Evolutionary conservation across 2,329 filamentous ascomycete species (phyloP), one percentile per base, ranked within the genome.

Genomic region (Mycogone perniciosa): DNA sequence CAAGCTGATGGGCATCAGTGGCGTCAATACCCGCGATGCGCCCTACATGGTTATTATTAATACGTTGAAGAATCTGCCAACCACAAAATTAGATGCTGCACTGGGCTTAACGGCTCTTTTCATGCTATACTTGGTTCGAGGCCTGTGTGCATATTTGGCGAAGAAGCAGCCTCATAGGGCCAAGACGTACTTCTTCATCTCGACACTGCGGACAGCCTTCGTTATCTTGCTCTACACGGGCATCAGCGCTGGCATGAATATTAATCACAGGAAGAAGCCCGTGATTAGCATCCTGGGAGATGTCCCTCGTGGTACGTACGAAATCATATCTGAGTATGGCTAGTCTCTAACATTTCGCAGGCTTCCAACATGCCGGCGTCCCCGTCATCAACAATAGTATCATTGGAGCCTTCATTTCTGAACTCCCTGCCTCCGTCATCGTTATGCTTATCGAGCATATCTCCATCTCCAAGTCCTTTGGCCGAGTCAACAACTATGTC

Each of bases 401-500:
- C 55, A 77, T 92, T 63, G 72, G 70, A 1, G 69, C 81, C 3
- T 85, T 91, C 57, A 74, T 76, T 2, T 73, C 74, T 30, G 77
- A 93, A 54, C 70, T 91, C 7, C 87, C 88, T 0, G 84, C 84
- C 8, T 81, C 84, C 1, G 80, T 90, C 51, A 91, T 91, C 56
- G 88, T 91, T 43, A 74, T 91, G 50, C 74, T 90, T 31, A 87
- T 90, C 50, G 86, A 91, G 68, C 86, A 91, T 64, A 89, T 91
- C 57, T 85, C 87, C 48, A 90, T 91, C 57, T 85, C 86, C 35
- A 91, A 91, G 68, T 89, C 86, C 0, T 91, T 91, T 59, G 86
- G 86, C 46, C 79, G 86, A 53, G 77, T 89, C 63, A 89, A 89
- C 74, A 88, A 89, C 71, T 91, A 91, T 66, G 82, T 80, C 44